Evolutionary conservation across 2,329 filamentous ascomycete genomes (phyloP).

Genomic region (Corinectria fuckeliana): DNA sequence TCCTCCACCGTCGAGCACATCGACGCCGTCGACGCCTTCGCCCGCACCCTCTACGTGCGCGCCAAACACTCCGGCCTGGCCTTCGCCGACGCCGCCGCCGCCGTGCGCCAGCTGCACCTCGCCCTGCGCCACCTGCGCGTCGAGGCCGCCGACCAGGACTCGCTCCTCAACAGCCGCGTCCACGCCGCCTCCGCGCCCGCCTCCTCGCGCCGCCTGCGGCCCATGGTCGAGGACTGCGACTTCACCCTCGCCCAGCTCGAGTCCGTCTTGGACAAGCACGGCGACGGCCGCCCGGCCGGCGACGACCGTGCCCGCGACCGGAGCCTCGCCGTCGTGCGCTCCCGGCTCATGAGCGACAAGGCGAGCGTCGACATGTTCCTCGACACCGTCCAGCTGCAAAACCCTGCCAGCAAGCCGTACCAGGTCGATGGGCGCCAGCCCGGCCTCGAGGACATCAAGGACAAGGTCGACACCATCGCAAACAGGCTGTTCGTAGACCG

Average conservation of each 20-base stretch:
- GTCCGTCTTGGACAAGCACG: slow-evolving; percentile 57
- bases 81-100: slow-evolving; percentile 56
- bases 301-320: slow-evolving; percentile 45
- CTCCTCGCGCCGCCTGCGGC: slow-evolving; percentile 57
- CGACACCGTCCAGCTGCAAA: slow-evolving; percentile 62
- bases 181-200: slow-evolving; percentile 45
- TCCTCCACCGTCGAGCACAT: slow-evolving; percentile 52
- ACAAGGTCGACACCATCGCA: slow-evolving; percentile 66
- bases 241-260: slow-evolving; percentile 62
- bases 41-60: slow-evolving; percentile 61
- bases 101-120: slow-evolving; percentile 60
- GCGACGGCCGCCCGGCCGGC: slow-evolving; percentile 33
- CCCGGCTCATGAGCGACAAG: slow-evolving; percentile 59
- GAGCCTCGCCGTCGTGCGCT: slow-evolving; percentile 50
- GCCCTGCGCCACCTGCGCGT: slow-evolving; percentile 63
- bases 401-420: slow-evolving; percentile 48
- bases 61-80: slow-evolving; percentile 53
- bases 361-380: slow-evolving; percentile 62
- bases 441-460: slow-evolving; percentile 61
- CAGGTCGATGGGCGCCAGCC: slow-evolving; percentile 46
- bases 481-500: slow-evolving; percentile 55
- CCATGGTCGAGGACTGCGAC: slow-evolving; percentile 62
- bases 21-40: slow-evolving; percentile 62
- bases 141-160: slow-evolving; percentile 63
- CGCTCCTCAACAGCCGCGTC: slow-evolving; percentile 54